Evolutionary conservation across 768 basidiomycete genomes (phyloP).

Genomic region (Calvatia gigantea): DNA sequence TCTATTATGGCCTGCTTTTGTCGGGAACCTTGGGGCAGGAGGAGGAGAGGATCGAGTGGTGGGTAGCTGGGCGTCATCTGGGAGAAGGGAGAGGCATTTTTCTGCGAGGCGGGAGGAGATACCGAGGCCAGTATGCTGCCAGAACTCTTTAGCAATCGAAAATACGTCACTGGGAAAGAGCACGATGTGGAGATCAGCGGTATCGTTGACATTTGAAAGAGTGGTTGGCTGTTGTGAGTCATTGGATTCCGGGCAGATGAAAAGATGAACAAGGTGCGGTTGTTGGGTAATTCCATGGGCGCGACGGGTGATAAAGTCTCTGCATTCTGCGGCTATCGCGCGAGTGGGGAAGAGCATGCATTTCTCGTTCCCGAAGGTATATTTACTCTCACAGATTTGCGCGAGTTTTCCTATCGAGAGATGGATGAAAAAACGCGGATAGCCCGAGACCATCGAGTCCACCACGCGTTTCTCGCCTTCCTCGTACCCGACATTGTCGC

Average conservation of each 20-base stretch:
- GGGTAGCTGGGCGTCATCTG: slow-evolving; percentile 34
- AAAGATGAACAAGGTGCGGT: slow-evolving; percentile 63
- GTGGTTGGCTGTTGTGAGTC: neutral
- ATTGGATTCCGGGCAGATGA: slow-evolving; percentile 60
- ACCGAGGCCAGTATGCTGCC: slow-evolving; percentile 93
- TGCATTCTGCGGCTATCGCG: slow-evolving; percentile 69
- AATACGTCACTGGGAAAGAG: slow-evolving; percentile 65
- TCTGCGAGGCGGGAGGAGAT: slow-evolving; percentile 88
- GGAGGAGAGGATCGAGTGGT: slow-evolving; percentile 24
- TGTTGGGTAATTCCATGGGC: slow-evolving; percentile 38
- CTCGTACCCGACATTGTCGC: slow-evolving; percentile 89
- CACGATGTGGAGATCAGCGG: slow-evolving; percentile 73
- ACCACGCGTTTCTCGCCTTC: slow-evolving; percentile 80
- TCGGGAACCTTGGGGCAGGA: slow-evolving; percentile 26
- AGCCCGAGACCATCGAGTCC: slow-evolving; percentile 81
- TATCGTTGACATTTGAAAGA: slow-evolving; percentile 22
- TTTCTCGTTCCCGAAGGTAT: slow-evolving; percentile 64
- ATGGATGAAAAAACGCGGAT: slow-evolving; percentile 95
- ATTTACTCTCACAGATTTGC: slow-evolving; percentile 70
- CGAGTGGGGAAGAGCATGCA: slow-evolving; percentile 81
- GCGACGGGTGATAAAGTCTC: slow-evolving; percentile 62
- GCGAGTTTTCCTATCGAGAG: slow-evolving; percentile 86
- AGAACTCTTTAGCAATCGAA: slow-evolving; percentile 81
- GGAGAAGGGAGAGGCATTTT: slow-evolving; percentile 70
- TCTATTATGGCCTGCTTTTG: slow-evolving; percentile 45